Evolutionary conservation across 176 grass and related monocot species (phyloP).

Genomic region (Triticum timopheevii): DNA sequence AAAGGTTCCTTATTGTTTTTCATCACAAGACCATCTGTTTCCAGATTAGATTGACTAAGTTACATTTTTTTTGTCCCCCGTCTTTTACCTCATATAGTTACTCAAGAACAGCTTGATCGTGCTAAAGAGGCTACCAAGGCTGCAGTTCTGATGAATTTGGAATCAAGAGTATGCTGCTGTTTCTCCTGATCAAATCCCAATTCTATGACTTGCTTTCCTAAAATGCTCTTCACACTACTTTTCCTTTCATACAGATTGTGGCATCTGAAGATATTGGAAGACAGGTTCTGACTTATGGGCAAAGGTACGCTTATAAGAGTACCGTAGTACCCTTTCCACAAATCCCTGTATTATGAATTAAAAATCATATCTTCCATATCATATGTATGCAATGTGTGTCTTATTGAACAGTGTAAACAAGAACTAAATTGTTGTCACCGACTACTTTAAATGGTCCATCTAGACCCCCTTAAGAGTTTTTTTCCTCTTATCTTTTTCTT

Average conservation of each 20-base stretch:
- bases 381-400: not conserved
- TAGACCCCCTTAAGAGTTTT: not conserved
- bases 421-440: not conserved
- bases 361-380: not conserved
- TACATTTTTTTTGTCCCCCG: not conserved
- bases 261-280: slow-evolving; percentile 90
- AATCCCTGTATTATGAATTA: not conserved
- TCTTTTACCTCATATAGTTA: slow-evolving; percentile 53
- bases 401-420: not conserved
- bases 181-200: slow-evolving; percentile 6
- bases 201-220: slow-evolving; percentile 9
- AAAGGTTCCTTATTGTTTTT: slow-evolving; percentile 50
- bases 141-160: slow-evolving; percentile 86
- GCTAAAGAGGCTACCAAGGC: slow-evolving; percentile 87
- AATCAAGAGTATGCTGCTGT: slow-evolving; percentile 66
- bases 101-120: slow-evolving; percentile 73
- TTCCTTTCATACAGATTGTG: slow-evolving; percentile 40
- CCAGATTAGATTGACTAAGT: slow-evolving; percentile 12
- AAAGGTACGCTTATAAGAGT: slow-evolving; percentile 45
- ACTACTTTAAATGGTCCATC: not conserved
- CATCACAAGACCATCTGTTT: slow-evolving; percentile 11
- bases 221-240: slow-evolving; percentile 15
- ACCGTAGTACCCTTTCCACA: not conserved
- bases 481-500: not conserved
- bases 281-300: slow-evolving; percentile 82